A percentile compares a stretch with the other conserved stretches of the same genome.
Evolutionary conservation across 805 yeast species (phyloP).

Genomic region (Wickerhamomyces tratensis): DNA sequence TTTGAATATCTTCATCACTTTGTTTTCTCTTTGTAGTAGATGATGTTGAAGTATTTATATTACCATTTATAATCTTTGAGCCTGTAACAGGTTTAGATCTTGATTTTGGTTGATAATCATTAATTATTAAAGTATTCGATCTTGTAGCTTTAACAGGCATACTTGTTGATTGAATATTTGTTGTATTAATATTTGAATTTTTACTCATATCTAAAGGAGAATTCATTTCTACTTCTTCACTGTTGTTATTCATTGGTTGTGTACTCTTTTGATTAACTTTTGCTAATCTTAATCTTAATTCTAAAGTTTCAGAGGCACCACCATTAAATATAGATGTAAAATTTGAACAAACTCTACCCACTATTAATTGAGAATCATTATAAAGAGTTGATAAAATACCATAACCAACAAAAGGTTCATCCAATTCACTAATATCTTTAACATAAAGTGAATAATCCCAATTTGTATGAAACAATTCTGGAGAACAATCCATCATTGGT

Average conservation of each 20-base stretch:
- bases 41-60: constrained; percentile 2
- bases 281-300: constrained; percentile 40
- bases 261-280: constrained; percentile 7
- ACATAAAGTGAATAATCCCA: constrained; percentile 36
- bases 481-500: constrained; percentile 34
- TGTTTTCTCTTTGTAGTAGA: no score
- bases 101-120: neutral
- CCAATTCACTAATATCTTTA: constrained; percentile 39
- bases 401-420: constrained; percentile 41
- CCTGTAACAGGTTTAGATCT: neutral
- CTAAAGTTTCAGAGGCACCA: constrained; percentile 40
- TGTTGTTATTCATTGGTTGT: neutral
- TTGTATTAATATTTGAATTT: no score
- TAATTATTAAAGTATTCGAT: neutral
- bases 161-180: neutral
- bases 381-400: constrained; percentile 29
- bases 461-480: constrained; percentile 31
- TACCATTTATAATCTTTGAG: neutral
- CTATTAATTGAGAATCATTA: constrained; percentile 30
- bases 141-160: neutral
- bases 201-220: neutral
- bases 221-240: constrained; percentile 4
- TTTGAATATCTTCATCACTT: constrained; percentile 6
- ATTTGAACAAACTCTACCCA: constrained; percentile 48
- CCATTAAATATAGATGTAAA: constrained; percentile 34